Conservation (phyloP, 495 filamentous ascomycete species). For the Sordaria brevicollis region DNA sequence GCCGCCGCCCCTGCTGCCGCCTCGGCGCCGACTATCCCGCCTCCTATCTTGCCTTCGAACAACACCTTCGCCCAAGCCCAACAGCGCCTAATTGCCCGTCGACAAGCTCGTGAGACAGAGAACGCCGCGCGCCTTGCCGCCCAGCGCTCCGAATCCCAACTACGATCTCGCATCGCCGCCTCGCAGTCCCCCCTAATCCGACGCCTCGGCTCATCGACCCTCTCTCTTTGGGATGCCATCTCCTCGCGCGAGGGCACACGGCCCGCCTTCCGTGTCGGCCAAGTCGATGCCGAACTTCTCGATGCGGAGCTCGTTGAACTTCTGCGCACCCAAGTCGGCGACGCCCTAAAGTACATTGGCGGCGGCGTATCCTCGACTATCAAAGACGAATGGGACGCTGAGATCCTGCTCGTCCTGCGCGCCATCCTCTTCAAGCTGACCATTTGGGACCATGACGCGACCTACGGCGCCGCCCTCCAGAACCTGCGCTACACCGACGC, state of each 20-base stretch:
- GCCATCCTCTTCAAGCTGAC: constrained; percentile 84
- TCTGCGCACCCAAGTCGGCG: constrained; percentile 76
- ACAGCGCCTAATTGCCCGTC: constrained; percentile 69
- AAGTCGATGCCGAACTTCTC: constrained; percentile 91
- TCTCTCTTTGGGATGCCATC: constrained; percentile 58
- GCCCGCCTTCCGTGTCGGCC: constrained; percentile 86
- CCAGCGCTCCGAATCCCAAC: constrained; percentile 47
- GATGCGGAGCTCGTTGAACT: constrained; percentile 88
- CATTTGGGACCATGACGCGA: constrained; percentile 92
- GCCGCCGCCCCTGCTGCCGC: not conserved
- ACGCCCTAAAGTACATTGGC: constrained; percentile 80
- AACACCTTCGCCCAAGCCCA: constrained; percentile 71
- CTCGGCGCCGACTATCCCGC: not conserved
- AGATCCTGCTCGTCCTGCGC: constrained; percentile 70
- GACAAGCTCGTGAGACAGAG: constrained; percentile 57
- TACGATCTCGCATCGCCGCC: constrained; percentile 43
- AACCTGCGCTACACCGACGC: constrained; percentile 86
- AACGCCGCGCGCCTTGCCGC: constrained; percentile 44
- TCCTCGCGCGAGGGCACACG: constrained; percentile 66
- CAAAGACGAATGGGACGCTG: constrained; percentile 72
- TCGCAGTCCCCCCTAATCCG: constrained; percentile 55
- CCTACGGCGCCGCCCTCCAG: constrained; percentile 87
- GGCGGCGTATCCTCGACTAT: constrained; percentile 31
- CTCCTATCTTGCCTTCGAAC: not conserved
- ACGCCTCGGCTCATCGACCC: constrained; percentile 43